Evolutionary conservation across 2,329 filamentous ascomycete species (phyloP), one percentile per base, ranked within the genome.

Genomic region (Cladosporium oxysporum): DNA sequence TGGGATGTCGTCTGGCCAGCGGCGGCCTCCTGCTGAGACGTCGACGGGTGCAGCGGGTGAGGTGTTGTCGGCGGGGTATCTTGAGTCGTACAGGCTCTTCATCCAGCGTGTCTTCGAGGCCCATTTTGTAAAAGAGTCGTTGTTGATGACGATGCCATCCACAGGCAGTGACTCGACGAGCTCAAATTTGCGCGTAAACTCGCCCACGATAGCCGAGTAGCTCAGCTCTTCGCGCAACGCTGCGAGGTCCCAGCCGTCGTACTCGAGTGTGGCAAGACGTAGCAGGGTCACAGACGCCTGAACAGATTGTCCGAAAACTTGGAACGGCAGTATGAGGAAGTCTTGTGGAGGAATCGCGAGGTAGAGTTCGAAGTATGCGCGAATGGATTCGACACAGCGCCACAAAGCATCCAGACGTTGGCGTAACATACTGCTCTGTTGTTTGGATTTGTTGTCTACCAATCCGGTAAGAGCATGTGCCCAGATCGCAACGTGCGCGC

Each of bases 111-210:
- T 47, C 3, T 71, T 68, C 8, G 70, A 65, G 6, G 71, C 68
- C 74, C 74, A 76, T 52, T 72, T 72, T n/a, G 53, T 61, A 64
- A 76, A 75, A n/a, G 68, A 66, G 16, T 75, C 70, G 60, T 75
- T 75, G 35, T 72, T 68, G 64, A 75, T 59, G 2, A 58, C 47
- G 11, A 74, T 64, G 8, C 73, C 74, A 35, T 75, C 74, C 1
- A 62, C 23, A 5, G 28, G 47, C 1, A 47, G 28, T 3, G 55
- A 28, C 5, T 70, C 68, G 3, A 66, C 59, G 1, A 65, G 64
- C 16, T 66, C 65, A 65, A 72, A 75, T 4, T 65, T 64, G 14
- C 52, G 29, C 1, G 70, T 68, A 26, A 69, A 65, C 55, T 69
- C 65, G 8, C 74, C 74, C 16, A 74, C 66, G 18, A 70, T 67